Evolutionary conservation across 208 protist species (phyloP).

Genomic region (Crithidia expoeki): DNA sequence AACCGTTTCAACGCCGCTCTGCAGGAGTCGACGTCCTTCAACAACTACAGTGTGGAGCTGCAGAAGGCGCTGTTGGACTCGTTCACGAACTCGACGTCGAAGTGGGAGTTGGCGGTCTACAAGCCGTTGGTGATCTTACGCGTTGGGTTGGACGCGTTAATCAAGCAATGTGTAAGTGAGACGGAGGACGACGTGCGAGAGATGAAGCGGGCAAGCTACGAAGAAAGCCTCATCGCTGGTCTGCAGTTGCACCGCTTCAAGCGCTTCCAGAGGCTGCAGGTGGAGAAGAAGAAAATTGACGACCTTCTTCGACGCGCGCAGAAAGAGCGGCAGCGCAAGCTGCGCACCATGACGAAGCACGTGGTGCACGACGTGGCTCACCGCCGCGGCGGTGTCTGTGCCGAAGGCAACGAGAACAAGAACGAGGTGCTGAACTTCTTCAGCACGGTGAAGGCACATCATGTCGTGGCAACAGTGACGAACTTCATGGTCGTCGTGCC

Average conservation of each 20-base stretch:
- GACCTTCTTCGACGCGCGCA: conserved; percentile 43
- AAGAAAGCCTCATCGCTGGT: conserved; percentile 25
- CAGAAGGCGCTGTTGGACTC: conserved; percentile 60
- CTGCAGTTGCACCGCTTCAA: conserved; percentile 56
- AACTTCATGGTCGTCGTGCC: conserved; percentile 82
- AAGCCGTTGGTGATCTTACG: conserved; percentile 77
- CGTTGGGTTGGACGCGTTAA: conserved; percentile 57
- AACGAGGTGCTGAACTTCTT: conserved; percentile 43
- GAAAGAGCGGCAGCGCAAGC: conserved; percentile 38
- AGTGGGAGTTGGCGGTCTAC: conserved; percentile 67
- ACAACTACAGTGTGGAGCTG: conserved; percentile 48
- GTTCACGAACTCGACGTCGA: conserved; percentile 56
- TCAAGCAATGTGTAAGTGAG: conserved; percentile 72
- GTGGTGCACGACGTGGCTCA: conserved; percentile 46
- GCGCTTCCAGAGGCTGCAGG: conserved; percentile 60
- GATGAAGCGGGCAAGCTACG: conserved; percentile 48
- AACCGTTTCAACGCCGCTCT: conserved; percentile 45
- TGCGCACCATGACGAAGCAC: conserved; percentile 55
- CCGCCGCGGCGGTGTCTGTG: conserved; percentile 23
- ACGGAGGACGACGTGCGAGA: conserved; percentile 58
- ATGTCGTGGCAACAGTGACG: conserved; percentile 59
- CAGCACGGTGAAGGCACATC: conserved; percentile 44
- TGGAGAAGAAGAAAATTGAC: conserved; percentile 61
- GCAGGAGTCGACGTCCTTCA: conserved; percentile 39
- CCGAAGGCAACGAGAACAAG: conserved; percentile 14